Evolutionary conservation across 176 grass and related monocot species (phyloP), one percentile per base, ranked within the genome.

Genomic region (Avena sativa): DNA sequence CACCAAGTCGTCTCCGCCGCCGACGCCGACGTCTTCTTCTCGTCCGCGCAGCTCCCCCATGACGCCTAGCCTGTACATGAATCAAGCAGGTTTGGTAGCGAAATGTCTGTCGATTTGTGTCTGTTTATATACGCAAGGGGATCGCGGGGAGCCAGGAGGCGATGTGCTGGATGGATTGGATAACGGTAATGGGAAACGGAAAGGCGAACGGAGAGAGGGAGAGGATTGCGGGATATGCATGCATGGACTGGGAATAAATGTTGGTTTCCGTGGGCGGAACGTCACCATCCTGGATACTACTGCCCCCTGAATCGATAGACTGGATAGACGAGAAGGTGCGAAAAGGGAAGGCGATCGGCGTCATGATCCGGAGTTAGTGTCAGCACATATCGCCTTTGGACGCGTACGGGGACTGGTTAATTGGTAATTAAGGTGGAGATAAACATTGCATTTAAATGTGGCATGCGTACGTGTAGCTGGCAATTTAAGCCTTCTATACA

Each of bases 141-240:
- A 73, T 71, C 19, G 68, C 68, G 70, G n/a, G 44, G 71, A 74
- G 71, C 5, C 43, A 25, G 71, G 71, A 21, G 10, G 71, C 6
- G 71, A 74, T 74, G 71, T 12, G 71, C 46, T 74, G 71, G 44
- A 74, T 74, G 71, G 71, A 74, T 74, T 50, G 71, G 71, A 74
- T 74, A 49, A 74, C 44, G 43, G 71, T 12, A 44, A 13, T 14
- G 71, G 11, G n/a, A 44, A 38, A 70, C 40, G 66, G 30, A 68
- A 68, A 36, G 66, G 32, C 16, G 66, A 70, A 70, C 67, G 32
- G 68, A 44, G 36, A 44, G 68, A 71, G 36, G 4, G 68, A 44
- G 68, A 49, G 71, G 21, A 74, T 74, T 49, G 44, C 14, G 71
- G 71, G 44, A 74, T 49, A 74, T 74, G 46, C 44, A 74, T 74